A percentile compares a stretch with the other conserved stretches of the same genome.
Evolutionary conservation across 139 green algal species (phyloP).

Genomic region (Chlamydomonas asymmetrica): DNA sequence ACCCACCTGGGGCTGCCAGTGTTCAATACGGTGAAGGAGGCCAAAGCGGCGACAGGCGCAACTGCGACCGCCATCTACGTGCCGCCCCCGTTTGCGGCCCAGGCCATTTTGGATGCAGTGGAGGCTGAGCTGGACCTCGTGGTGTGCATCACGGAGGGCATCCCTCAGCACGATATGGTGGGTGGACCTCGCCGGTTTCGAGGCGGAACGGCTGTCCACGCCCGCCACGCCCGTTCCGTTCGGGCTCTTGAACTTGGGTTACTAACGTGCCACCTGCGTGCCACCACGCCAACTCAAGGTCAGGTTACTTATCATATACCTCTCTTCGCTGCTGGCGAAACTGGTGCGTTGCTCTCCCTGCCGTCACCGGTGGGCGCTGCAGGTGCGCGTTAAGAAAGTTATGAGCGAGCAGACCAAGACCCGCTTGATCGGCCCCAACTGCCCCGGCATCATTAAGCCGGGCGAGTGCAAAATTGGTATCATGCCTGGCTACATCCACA

Average conservation of each 20-base stretch:
- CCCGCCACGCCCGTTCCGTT: no score
- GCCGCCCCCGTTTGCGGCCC: slow-evolving; percentile 92
- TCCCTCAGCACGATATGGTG: slow-evolving; percentile 98
- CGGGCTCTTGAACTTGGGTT: neutral
- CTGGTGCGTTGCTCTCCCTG: no score
- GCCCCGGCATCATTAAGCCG: slow-evolving; percentile 97
- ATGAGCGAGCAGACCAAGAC: slow-evolving; percentile 88
- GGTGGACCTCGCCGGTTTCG: no score
- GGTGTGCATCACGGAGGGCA: slow-evolving; percentile 99
- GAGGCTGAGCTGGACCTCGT: slow-evolving; percentile 94
- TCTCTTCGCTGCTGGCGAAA: no score
- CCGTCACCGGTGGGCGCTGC: slow-evolving; percentile 19
- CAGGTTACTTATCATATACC: no score
- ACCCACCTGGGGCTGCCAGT: slow-evolving; percentile 95
- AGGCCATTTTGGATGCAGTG: slow-evolving; percentile 92
- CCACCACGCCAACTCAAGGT: no score
- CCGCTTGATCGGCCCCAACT: slow-evolving; percentile 97
- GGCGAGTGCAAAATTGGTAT: slow-evolving; percentile 99
- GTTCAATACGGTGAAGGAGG: slow-evolving; percentile 90
- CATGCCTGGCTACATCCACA: slow-evolving; percentile 99
- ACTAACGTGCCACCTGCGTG: no score
- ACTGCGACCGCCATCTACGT: slow-evolving; percentile 95
- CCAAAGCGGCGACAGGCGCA: slow-evolving; percentile 79
- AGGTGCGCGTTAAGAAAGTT: slow-evolving; percentile 93
- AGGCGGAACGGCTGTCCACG: no score